Evolutionary conservation across 768 basidiomycete genomes (phyloP).

Genomic region (Terana coerulea): DNA sequence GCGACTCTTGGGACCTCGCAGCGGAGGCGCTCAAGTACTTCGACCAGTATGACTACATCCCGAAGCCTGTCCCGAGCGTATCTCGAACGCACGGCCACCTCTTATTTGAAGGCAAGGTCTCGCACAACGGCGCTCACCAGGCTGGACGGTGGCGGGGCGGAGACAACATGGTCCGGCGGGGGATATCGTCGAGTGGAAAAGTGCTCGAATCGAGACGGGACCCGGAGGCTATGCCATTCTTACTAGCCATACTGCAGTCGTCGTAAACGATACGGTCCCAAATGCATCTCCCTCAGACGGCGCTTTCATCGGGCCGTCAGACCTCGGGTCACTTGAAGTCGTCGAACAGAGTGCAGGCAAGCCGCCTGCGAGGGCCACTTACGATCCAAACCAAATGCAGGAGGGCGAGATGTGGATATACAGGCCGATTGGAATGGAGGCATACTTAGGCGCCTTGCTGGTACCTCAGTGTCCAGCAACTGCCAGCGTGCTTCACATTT

Average conservation of each 20-base stretch:
- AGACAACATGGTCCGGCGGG: slow-evolving; percentile 46
- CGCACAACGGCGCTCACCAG: slow-evolving; percentile 26
- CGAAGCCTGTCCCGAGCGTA: slow-evolving; percentile 44
- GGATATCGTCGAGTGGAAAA: slow-evolving; percentile 56
- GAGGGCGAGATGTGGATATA: slow-evolving; percentile 58
- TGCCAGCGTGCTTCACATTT: too few relatives aligned
- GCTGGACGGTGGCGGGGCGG: slow-evolving; percentile 47
- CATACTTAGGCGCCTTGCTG: slow-evolving; percentile 25
- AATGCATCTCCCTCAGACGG: slow-evolving; percentile 30
- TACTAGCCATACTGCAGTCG: slow-evolving; percentile 54
- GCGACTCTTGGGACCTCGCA: slow-evolving; percentile 60
- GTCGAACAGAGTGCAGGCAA: slow-evolving; percentile 48
- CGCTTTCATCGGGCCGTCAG: slow-evolving; percentile 31
- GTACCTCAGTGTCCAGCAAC: slow-evolving; percentile 19
- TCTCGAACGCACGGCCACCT: slow-evolving; percentile 53
- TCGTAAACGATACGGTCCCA: slow-evolving; percentile 38
- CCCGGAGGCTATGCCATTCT: slow-evolving; percentile 27
- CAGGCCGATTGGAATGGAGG: slow-evolving; percentile 43
- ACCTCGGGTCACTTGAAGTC: slow-evolving; percentile 43
- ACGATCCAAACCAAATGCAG: slow-evolving; percentile 41
- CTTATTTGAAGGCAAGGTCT: slow-evolving; percentile 40
- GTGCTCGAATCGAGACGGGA: slow-evolving; percentile 32
- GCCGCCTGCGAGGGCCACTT: slow-evolving; percentile 36
- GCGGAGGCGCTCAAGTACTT: slow-evolving; percentile 44
- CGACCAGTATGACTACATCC: slow-evolving; percentile 37